phyloP scores from a whole-genome alignment of 2,329 filamentous ascomycete species.

The Fusarium vanettenii region DNA sequence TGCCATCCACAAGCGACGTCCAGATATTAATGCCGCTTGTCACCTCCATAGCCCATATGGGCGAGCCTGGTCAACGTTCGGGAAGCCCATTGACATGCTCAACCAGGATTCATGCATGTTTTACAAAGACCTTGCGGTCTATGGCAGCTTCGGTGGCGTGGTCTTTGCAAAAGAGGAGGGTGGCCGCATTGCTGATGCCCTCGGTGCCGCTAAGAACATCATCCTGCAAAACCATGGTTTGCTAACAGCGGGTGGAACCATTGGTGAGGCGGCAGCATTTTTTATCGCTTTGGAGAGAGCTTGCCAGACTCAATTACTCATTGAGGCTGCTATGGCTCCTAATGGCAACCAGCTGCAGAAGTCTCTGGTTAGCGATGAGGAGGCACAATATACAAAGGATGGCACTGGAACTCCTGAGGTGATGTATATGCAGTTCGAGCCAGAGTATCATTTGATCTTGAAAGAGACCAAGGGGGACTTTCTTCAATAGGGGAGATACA shows the following conservation, averaged over 20 bases:
- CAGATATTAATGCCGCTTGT: constrained; percentile 73
- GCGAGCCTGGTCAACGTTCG: constrained; percentile 75
- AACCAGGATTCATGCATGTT: constrained; percentile 75
- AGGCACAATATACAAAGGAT: constrained; percentile 50
- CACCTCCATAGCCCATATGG: constrained; percentile 73
- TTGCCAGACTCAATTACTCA: constrained; percentile 74
- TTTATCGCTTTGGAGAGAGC: constrained; percentile 75
- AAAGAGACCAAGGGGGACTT: constrained; percentile 33
- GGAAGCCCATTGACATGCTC: constrained; percentile 72
- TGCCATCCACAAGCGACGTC: constrained; percentile 72
- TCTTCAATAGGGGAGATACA: neutral
- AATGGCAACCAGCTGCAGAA: constrained; percentile 45
- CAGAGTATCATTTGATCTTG: constrained; percentile 34
- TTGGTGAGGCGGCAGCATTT: constrained; percentile 77
- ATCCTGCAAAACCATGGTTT: constrained; percentile 78
- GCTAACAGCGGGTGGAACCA: constrained; percentile 73
- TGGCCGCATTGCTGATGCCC: constrained; percentile 68
- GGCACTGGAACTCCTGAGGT: constrained; percentile 39
- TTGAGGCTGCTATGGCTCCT: constrained; percentile 67
- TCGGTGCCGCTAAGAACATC: constrained; percentile 68
- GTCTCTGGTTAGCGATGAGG: constrained; percentile 54
- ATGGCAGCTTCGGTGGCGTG: constrained; percentile 63
- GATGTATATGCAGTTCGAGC: constrained; percentile 43
- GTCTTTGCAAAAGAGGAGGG: constrained; percentile 72
- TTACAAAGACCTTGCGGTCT: constrained; percentile 71